Evolutionary conservation across 345 rosid species (phyloP).

Genomic region (Salix exigua): DNA sequence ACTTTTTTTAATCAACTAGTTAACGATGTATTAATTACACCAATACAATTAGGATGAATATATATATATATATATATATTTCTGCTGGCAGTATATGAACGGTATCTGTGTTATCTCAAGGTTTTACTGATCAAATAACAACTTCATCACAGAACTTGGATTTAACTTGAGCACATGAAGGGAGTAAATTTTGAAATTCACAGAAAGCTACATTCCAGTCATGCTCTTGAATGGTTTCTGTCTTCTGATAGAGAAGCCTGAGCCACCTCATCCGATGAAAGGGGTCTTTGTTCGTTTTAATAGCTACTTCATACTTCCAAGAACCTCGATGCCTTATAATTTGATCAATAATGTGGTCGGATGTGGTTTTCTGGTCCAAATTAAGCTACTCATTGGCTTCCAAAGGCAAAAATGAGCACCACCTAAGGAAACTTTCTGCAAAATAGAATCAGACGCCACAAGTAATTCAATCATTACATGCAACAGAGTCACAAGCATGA

Average conservation of each 20-base stretch:
- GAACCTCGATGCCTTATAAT: slow-evolving; percentile 25
- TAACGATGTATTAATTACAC: background rate
- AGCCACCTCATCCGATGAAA: slow-evolving; percentile 46
- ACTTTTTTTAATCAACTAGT: background rate
- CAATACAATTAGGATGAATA: background rate
- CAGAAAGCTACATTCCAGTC: slow-evolving; percentile 10
- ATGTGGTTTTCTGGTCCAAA: slow-evolving; percentile 39
- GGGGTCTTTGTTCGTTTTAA: slow-evolving; percentile 30
- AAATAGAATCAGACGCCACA: slow-evolving; percentile 37
- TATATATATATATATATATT: background rate
- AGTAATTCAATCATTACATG: slow-evolving; percentile 39
- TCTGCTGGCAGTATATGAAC: background rate
- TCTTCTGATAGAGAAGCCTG: slow-evolving; percentile 25
- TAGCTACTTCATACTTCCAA: slow-evolving; percentile 28
- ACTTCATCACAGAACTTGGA: slow-evolving; percentile 43
- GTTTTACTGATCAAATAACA: background rate
- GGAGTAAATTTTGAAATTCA: slow-evolving; percentile 18
- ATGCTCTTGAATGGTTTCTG: slow-evolving; percentile 12
- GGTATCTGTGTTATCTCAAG: background rate
- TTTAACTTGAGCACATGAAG: slow-evolving; percentile 24
- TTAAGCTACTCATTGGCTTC: slow-evolving; percentile 26
- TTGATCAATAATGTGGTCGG: slow-evolving; percentile 30
- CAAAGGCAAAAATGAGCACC: slow-evolving; percentile 26
- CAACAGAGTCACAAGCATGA: slow-evolving; percentile 33
- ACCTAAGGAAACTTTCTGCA: slow-evolving; percentile 52